A percentile compares a stretch with the other conserved stretches of the same genome.
Conservation (phyloP, 352 stramenopile genomes). For the Pythium rhizo-oryzae region DNA sequence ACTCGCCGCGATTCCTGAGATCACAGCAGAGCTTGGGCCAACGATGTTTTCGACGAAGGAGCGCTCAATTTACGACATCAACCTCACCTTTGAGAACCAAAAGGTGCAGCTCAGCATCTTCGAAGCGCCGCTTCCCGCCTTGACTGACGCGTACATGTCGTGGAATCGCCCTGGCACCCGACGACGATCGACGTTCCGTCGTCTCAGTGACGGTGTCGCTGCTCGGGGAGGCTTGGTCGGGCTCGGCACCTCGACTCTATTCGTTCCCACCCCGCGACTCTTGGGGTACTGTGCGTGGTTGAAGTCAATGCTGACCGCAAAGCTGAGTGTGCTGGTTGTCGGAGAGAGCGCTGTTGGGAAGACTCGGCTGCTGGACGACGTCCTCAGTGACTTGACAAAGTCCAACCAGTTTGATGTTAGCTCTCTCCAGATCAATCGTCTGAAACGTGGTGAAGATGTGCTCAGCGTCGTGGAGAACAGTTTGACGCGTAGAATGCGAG, state of each 20-base stretch:
- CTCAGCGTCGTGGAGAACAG: slow-evolving; percentile 42
- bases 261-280: slow-evolving; percentile 46
- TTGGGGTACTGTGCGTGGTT: slow-evolving; percentile 42
- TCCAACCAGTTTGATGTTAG: slow-evolving; percentile 39
- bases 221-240: background rate
- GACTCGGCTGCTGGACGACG: slow-evolving; percentile 45
- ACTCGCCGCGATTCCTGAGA: slow-evolving; percentile 9
- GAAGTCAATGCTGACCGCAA: slow-evolving; percentile 38
- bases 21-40: background rate
- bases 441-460: slow-evolving; percentile 36
- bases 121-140: slow-evolving; percentile 1
- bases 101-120: slow-evolving; percentile 9
- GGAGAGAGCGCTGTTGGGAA: slow-evolving; percentile 59
- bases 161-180: slow-evolving; percentile 14
- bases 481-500: slow-evolving; percentile 57
- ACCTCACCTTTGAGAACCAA: slow-evolving; percentile 17
- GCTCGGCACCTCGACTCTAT: slow-evolving; percentile 35
- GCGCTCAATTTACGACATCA: slow-evolving; percentile 23
- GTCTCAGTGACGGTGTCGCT: slow-evolving; percentile 3
- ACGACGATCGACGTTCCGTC: slow-evolving; percentile 12
- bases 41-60: slow-evolving; percentile 2
- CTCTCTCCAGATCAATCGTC: slow-evolving; percentile 38
- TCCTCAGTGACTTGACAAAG: slow-evolving; percentile 37
- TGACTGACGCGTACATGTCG: slow-evolving; percentile 9
- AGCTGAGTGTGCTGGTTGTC: slow-evolving; percentile 52